Evolutionary conservation across 805 yeast genomes (phyloP).

Genomic region (Yarrowia sp.): DNA sequence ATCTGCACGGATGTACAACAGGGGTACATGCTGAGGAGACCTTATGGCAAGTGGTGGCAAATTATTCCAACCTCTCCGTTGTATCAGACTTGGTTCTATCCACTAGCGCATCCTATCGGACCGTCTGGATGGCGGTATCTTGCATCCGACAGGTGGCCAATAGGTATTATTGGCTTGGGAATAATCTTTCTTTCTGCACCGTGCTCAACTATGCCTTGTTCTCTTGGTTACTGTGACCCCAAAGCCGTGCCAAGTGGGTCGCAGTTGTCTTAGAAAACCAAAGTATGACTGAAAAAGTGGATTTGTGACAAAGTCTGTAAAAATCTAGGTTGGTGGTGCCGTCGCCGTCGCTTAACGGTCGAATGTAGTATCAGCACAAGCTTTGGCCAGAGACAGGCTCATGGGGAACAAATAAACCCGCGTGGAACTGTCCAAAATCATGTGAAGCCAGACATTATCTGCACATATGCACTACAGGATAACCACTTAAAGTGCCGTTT

Average conservation of each 20-base stretch:
- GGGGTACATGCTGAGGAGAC: background rate
- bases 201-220: background rate
- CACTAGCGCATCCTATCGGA: background rate
- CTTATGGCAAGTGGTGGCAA: background rate
- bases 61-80: background rate
- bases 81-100: background rate
- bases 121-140: background rate
- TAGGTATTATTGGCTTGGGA: background rate
- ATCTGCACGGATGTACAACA: slow-evolving; percentile 6
- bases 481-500: slow-evolving; percentile 20
- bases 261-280: background rate
- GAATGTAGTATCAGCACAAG: background rate
- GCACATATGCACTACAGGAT: background rate
- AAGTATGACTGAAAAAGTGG: background rate
- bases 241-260: slow-evolving; percentile 9
- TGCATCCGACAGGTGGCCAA: background rate
- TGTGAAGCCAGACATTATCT: background rate
- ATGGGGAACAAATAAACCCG: background rate
- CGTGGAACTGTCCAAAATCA: background rate
- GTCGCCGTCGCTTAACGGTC: background rate
- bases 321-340: slow-evolving; percentile 3
- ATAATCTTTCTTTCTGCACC: background rate
- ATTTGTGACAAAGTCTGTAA: background rate
- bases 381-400: background rate
- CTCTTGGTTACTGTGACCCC: background rate